A percentile compares a stretch with the other conserved stretches of the same genome.
Conservation (phyloP, 2,329 filamentous ascomycete species). For the Ophiostoma ips region DNA sequence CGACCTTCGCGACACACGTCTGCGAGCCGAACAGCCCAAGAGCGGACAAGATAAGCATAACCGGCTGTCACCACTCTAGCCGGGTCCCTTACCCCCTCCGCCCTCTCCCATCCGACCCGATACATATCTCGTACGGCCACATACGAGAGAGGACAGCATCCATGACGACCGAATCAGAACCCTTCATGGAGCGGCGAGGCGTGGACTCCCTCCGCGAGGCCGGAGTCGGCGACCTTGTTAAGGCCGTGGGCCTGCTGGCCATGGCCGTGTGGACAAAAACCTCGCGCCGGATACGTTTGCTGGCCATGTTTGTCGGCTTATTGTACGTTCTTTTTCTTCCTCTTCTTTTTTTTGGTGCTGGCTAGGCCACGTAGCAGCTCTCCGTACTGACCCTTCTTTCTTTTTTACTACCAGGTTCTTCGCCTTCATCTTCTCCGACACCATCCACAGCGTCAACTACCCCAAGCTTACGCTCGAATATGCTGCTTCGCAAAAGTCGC, state of each 20-base stretch:
- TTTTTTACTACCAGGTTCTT: background rate
- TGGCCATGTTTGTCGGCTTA: slow-evolving; percentile 19
- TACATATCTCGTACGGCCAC: background rate
- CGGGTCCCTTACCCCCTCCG: background rate
- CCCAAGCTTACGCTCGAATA: slow-evolving; percentile 23
- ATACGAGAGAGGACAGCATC: too few species aligned
- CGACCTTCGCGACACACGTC: background rate
- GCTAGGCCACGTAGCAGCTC: too few species aligned
- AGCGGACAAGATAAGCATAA: background rate
- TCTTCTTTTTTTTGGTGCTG: background rate
- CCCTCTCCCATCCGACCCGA: background rate
- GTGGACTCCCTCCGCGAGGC: slow-evolving; percentile 10
- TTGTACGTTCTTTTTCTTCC: slow-evolving; percentile 16
- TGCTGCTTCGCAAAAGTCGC: slow-evolving; percentile 18
- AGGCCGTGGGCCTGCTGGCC: slow-evolving; percentile 8
- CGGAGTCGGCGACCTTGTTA: slow-evolving; percentile 6
- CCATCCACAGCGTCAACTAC: slow-evolving; percentile 10
- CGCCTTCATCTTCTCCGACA: slow-evolving; percentile 8
- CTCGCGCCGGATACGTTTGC: slow-evolving; percentile 22
- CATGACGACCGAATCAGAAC: slow-evolving; percentile 7
- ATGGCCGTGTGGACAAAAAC: slow-evolving; percentile 21
- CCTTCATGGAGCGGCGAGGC: slow-evolving; percentile 8
- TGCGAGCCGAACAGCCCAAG: background rate
- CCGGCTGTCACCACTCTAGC: background rate
- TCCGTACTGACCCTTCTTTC: too few species aligned